Evolutionary conservation across 2,329 filamentous ascomycete species (phyloP).

Genomic region (Coniochaeta sp.): DNA sequence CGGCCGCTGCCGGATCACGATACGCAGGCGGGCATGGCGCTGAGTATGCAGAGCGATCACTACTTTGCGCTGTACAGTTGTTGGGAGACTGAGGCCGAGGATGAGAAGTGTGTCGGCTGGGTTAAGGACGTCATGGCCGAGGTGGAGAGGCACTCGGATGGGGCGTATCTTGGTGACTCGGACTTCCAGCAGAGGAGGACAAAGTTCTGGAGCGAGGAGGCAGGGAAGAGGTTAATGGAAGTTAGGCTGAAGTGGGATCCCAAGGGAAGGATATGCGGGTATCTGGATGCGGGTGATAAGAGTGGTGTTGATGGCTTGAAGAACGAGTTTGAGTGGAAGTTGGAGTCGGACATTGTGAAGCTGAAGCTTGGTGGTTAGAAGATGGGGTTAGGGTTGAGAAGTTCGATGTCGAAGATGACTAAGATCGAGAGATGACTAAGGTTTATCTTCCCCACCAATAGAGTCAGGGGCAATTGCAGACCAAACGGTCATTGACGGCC

Average conservation of each 20-base stretch:
- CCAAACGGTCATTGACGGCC: too few species aligned
- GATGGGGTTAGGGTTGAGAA: too few species aligned
- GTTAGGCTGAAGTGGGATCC: slow-evolving; percentile 37
- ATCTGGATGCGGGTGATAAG: slow-evolving; percentile 35
- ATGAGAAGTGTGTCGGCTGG: slow-evolving; percentile 36
- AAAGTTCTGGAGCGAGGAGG: slow-evolving; percentile 38
- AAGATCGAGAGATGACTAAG: too few species aligned
- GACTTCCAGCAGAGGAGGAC: slow-evolving; percentile 42
- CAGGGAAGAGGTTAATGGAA: slow-evolving; percentile 33
- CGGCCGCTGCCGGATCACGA: slow-evolving; percentile 23
- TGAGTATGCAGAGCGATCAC: slow-evolving; percentile 48
- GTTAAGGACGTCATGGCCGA: slow-evolving; percentile 29
- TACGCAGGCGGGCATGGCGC: slow-evolving; percentile 35
- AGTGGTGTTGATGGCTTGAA: slow-evolving; percentile 32
- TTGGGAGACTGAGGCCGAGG: slow-evolving; percentile 39
- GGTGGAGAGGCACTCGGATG: slow-evolving; percentile 33
- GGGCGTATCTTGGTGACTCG: slow-evolving; percentile 46
- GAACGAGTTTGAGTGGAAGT: slow-evolving; percentile 31
- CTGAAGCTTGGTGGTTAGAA: neutral
- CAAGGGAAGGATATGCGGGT: slow-evolving; percentile 32
- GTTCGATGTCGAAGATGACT: too few species aligned
- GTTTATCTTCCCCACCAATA: too few species aligned
- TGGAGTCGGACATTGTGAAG: too few species aligned
- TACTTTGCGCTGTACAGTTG: slow-evolving; percentile 48
- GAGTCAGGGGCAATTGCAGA: too few species aligned